These are phyloP conservation scores for Pythium periplocum DNA, from an alignment of 352 stramenopile genomes.

Conservation along the genomic window DNA sequence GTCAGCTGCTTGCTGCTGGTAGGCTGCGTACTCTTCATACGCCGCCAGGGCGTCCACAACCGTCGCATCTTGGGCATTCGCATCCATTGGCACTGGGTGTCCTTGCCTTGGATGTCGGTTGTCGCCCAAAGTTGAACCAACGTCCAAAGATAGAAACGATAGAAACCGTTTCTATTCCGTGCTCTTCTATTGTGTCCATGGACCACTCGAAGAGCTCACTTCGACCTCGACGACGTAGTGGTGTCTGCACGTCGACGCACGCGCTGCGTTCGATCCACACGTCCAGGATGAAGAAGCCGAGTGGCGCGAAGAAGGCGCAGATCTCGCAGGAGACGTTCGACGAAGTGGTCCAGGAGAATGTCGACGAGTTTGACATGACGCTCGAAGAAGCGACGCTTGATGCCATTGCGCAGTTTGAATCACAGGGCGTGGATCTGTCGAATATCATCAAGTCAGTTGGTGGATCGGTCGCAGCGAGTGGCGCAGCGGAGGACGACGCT, in stretches of 20 bases:
- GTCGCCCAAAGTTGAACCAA: background rate
- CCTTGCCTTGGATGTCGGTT: background rate
- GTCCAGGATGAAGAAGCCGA: too few relatives aligned
- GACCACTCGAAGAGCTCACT: slow-evolving; percentile 10
- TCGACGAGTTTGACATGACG: slow-evolving; percentile 88
- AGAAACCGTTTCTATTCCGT: background rate
- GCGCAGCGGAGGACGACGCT: slow-evolving; percentile 12
- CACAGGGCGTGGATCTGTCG: slow-evolving; percentile 82
- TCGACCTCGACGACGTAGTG: slow-evolving; percentile 8
- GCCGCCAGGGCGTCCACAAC: slow-evolving; percentile 36
- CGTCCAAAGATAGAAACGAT: slow-evolving; percentile 14
- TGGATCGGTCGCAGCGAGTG: background rate
- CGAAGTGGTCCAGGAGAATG: slow-evolving; percentile 85
- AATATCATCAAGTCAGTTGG: slow-evolving; percentile 66
- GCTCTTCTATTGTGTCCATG: too few relatives aligned
- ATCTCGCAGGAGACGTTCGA: slow-evolving; percentile 91
- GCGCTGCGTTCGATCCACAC: too few relatives aligned
- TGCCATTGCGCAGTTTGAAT: slow-evolving; percentile 81
- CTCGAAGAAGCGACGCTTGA: slow-evolving; percentile 72
- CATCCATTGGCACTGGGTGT: background rate
- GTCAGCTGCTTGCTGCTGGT: slow-evolving; percentile 38
- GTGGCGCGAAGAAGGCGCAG: slow-evolving; percentile 21
- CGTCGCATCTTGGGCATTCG: slow-evolving; percentile 22
- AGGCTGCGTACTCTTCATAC: slow-evolving; percentile 43
- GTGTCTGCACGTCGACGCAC: too few relatives aligned